A percentile compares a stretch with the other conserved stretches of the same genome.
phyloP scores from a whole-genome alignment of 805 yeast species.

The Nakazawaea molendinolei region DNA sequence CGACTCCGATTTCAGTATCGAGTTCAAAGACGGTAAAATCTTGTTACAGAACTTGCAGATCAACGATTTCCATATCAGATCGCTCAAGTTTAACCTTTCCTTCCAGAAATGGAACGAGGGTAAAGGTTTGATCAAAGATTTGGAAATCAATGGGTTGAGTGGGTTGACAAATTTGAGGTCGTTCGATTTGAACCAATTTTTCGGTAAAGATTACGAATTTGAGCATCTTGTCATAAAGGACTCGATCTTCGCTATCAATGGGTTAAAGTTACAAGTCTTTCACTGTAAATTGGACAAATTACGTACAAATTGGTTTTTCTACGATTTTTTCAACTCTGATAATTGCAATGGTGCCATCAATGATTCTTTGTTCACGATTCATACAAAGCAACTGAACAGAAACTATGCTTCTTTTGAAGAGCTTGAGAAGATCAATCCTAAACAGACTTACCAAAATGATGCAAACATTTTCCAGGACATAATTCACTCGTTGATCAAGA shows the following conservation, averaged over 20 bases:
- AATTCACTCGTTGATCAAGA: not conserved
- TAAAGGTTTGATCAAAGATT: slow-evolving; percentile 41
- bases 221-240: slow-evolving; percentile 42
- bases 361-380: slow-evolving; percentile 70
- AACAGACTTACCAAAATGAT: not conserved
- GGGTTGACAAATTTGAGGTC: slow-evolving; percentile 26
- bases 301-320: slow-evolving; percentile 48
- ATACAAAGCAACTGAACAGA: slow-evolving; percentile 51
- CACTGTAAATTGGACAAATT: slow-evolving; percentile 59
- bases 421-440: slow-evolving; percentile 27
- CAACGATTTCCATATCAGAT: slow-evolving; percentile 28
- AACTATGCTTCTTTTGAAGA: slow-evolving; percentile 34
- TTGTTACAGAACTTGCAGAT: slow-evolving; percentile 35
- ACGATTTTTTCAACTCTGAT: slow-evolving; percentile 65
- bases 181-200: slow-evolving; percentile 12
- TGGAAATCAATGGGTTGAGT: slow-evolving; percentile 40
- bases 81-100: slow-evolving; percentile 38
- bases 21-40: slow-evolving; percentile 43
- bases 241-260: slow-evolving; percentile 33
- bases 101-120: slow-evolving; percentile 53
- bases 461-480: not conserved
- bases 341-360: slow-evolving; percentile 70
- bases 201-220: slow-evolving; percentile 27
- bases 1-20: slow-evolving; percentile 31
- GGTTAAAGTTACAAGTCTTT: slow-evolving; percentile 50